Conservation (phyloP, 768 basidiomycete species). For the Termitomyces sp. region DNA sequence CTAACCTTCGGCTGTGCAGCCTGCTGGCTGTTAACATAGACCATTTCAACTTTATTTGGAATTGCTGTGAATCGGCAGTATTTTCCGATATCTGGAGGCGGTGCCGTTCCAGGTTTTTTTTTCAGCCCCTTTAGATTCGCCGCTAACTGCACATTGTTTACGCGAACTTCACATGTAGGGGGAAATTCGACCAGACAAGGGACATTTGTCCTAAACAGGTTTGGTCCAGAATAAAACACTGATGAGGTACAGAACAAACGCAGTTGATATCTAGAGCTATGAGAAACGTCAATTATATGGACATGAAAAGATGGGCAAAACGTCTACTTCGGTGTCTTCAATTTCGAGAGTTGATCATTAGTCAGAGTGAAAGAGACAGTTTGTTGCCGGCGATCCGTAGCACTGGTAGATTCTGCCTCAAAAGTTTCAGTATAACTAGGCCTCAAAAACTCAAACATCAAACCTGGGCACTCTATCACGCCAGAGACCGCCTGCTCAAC, state of each 20-base stretch:
- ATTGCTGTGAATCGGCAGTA: slow-evolving; percentile 34
- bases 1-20: slow-evolving; percentile 68
- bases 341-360: slow-evolving; percentile 56
- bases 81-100: slow-evolving; percentile 69
- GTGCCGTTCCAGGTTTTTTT: slow-evolving; percentile 92
- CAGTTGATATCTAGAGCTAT: slow-evolving; percentile 69
- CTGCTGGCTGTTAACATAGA: slow-evolving; percentile 86
- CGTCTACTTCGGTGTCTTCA: slow-evolving; percentile 52
- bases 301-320: background rate
- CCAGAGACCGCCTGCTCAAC: slow-evolving; percentile 61
- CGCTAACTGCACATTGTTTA: slow-evolving; percentile 63
- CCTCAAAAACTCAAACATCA: slow-evolving; percentile 5
- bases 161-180: slow-evolving; percentile 84
- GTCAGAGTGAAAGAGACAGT: slow-evolving; percentile 59
- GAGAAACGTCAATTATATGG: slow-evolving; percentile 6
- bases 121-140: slow-evolving; percentile 89
- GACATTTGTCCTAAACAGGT: slow-evolving; percentile 47
- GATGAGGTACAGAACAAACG: slow-evolving; percentile 89
- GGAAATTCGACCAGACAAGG: slow-evolving; percentile 88
- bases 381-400: slow-evolving; percentile 72
- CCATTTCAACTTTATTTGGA: slow-evolving; percentile 76
- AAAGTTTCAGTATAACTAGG: slow-evolving; percentile 1
- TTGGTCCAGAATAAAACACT: slow-evolving; percentile 53
- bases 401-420: slow-evolving; percentile 63
- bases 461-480: slow-evolving; percentile 78